A percentile compares a stretch with the other conserved stretches of the same genome.
These are phyloP conservation scores for Phialocephala sp. DNA, from an alignment of 2,329 filamentous ascomycete genomes.

Conservation along the genomic window DNA sequence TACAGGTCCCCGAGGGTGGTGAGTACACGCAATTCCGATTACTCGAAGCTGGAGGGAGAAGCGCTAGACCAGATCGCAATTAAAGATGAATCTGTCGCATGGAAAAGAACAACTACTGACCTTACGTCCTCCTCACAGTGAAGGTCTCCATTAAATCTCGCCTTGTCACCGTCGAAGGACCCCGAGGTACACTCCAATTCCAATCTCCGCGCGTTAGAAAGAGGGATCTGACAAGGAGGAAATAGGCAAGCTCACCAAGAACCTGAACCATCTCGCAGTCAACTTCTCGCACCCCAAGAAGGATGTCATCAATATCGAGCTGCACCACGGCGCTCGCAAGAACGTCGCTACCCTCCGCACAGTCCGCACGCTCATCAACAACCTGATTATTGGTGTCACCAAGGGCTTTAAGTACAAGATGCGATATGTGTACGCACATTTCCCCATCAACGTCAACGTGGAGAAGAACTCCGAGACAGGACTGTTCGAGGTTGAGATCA, in stretches of 20 bases:
- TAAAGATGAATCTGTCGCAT: slow-evolving; percentile 18
- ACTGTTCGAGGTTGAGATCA: slow-evolving; percentile 92
- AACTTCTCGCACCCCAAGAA: slow-evolving; percentile 90
- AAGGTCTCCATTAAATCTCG: slow-evolving; percentile 98
- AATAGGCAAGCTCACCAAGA: slow-evolving; percentile 91
- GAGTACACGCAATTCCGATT: slow-evolving; percentile 53
- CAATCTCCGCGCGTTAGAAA: slow-evolving; percentile 3
- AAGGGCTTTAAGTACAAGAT: slow-evolving; percentile 99
- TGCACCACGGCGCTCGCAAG: slow-evolving; percentile 98
- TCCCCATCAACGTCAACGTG: slow-evolving; percentile 99
- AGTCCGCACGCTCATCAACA: slow-evolving; percentile 97
- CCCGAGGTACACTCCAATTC: slow-evolving; percentile 70
- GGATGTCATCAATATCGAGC: slow-evolving; percentile 91
- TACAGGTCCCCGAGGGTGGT: slow-evolving; percentile 97
- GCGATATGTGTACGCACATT: slow-evolving; percentile 99
- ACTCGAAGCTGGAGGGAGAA: slow-evolving; percentile 2
- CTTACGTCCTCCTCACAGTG: slow-evolving; percentile 63
- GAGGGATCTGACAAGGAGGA: slow-evolving; percentile 41
- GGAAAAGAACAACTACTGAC: slow-evolving; percentile 44
- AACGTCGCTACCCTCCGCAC: slow-evolving; percentile 97
- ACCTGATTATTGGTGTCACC: slow-evolving; percentile 97
- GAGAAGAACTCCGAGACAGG: slow-evolving; percentile 95
- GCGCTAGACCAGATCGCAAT: slow-evolving; percentile 21
- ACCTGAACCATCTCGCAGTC: slow-evolving; percentile 94
- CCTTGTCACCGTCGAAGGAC: slow-evolving; percentile 95